Evolutionary conservation across 2,329 filamentous ascomycete species (phyloP).

Genomic region (Lachnum nothofagi): DNA sequence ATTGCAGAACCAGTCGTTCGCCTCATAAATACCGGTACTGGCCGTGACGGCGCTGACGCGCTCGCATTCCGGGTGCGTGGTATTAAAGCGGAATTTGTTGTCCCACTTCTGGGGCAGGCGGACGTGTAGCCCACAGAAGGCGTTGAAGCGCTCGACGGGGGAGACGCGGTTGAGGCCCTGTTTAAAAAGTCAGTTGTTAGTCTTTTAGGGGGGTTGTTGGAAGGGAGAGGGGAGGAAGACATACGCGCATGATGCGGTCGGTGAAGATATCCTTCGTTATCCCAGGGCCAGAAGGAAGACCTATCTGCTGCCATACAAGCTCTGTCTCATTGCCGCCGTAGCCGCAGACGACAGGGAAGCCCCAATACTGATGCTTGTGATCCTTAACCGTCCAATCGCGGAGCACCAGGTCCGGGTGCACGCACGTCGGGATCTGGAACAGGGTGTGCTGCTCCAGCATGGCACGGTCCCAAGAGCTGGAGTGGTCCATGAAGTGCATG

Average conservation of each 20-base stretch:
- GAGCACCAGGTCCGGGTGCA: background rate
- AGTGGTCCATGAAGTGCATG: background rate
- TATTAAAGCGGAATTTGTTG: background rate
- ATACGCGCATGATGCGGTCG: background rate
- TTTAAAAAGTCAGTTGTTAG: background rate
- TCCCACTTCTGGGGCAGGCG: background rate
- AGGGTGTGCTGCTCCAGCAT: background rate
- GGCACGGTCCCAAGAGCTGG: background rate
- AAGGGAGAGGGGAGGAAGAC: background rate
- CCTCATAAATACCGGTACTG: background rate
- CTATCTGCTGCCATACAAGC: conserved; percentile 4
- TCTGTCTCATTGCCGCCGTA: conserved; percentile 7
- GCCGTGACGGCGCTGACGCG: background rate
- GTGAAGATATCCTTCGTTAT: background rate
- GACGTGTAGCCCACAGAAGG: background rate
- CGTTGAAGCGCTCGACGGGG: background rate
- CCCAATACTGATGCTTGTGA: conserved; percentile 2
- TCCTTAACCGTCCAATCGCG: background rate
- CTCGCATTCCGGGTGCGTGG: background rate
- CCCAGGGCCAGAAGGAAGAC: background rate
- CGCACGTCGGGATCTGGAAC: background rate
- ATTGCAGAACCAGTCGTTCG: conserved; percentile 1
- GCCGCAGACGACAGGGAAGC: conserved; percentile 12
- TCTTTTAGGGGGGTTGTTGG: background rate
- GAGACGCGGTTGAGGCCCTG: background rate